Percentiles rank a stretch among this genome's conserved stretches.
These are phyloP conservation scores for Pogostemon cablin DNA, from an alignment of 257 asterid species.

Conservation along the genomic window DNA sequence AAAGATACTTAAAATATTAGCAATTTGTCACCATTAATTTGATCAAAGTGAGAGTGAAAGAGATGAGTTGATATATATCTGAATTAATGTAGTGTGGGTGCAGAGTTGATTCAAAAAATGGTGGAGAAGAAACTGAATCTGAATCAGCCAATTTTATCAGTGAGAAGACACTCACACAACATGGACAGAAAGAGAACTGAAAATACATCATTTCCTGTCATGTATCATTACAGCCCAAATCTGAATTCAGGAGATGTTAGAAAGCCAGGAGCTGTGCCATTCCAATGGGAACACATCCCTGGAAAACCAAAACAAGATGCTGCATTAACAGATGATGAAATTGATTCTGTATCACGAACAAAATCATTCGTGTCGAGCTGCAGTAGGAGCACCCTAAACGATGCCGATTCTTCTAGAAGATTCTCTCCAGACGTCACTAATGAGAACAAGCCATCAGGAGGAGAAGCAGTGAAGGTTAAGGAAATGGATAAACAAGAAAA, in stretches of 20 bases:
- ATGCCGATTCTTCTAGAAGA: slow-evolving; percentile 14
- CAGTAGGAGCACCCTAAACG: slow-evolving; percentile 45
- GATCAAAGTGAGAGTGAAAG: too few species aligned
- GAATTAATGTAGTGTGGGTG: neutral
- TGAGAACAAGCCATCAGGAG: too few species aligned
- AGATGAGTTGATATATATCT: too few species aligned
- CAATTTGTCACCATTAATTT: too few species aligned
- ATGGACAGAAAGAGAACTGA: slow-evolving; percentile 26
- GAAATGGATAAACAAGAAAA: slow-evolving; percentile 41
- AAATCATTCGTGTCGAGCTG: slow-evolving; percentile 57
- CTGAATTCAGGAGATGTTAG: slow-evolving; percentile 67
- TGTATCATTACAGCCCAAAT: slow-evolving; percentile 51
- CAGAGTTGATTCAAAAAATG: slow-evolving; percentile 29
- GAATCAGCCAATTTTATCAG: slow-evolving; percentile 68
- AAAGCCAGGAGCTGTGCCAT: slow-evolving; percentile 77
- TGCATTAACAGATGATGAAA: slow-evolving; percentile 34
- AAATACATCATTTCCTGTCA: slow-evolving; percentile 22
- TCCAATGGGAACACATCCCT: slow-evolving; percentile 75
- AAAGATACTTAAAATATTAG: too few species aligned
- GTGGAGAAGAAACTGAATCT: slow-evolving; percentile 71
- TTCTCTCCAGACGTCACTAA: slow-evolving; percentile 30
- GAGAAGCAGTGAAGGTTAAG: slow-evolving; percentile 35
- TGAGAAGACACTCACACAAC: slow-evolving; percentile 49
- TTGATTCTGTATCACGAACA: slow-evolving; percentile 52
- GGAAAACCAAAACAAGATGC: slow-evolving; percentile 66